These are phyloP conservation scores for Luffa aegyptiaca DNA, from an alignment of 306 rosid genomes.

Conservation along the genomic window DNA sequence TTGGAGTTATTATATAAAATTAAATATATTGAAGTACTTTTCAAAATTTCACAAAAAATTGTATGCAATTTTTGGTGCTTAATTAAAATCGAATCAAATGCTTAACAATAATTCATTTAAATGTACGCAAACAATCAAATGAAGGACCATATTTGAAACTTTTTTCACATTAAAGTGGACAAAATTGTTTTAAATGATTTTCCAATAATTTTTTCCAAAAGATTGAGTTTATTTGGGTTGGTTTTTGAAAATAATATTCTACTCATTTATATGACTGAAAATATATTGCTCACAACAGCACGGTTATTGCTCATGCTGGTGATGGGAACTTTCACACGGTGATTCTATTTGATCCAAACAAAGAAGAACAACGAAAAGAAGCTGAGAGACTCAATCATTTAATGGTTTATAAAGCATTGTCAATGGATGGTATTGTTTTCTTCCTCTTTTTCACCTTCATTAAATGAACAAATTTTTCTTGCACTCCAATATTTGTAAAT, in stretches of 20 bases:
- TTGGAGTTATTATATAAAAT: not conserved
- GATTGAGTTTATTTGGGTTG: not conserved
- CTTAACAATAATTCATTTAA: not conserved
- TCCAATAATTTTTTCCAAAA: not conserved
- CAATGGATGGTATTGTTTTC: conserved; percentile 59
- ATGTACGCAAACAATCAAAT: not conserved
- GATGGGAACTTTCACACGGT: conserved; percentile 91
- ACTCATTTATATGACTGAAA: not conserved
- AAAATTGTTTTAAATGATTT: not conserved
- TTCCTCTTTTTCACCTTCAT: not conserved
- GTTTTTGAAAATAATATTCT: not conserved
- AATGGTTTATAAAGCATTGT: conserved; percentile 83
- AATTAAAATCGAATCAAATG: not conserved
- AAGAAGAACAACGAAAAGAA: conserved; percentile 59
- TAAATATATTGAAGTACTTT: not conserved
- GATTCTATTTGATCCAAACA: conserved; percentile 64
- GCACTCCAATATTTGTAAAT: not conserved
- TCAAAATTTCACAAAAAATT: not conserved
- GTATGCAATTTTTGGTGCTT: not conserved
- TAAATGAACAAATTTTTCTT: not conserved
- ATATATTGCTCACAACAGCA: conserved; percentile 38
- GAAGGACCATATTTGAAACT: not conserved
- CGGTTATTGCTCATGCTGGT: conserved; percentile 89
- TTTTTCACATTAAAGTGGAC: not conserved
- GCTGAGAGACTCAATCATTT: conserved; percentile 75